These are phyloP conservation scores for Cystobasidium onofrii DNA, from an alignment of 768 basidiomycete genomes.

Conservation along the genomic window DNA sequence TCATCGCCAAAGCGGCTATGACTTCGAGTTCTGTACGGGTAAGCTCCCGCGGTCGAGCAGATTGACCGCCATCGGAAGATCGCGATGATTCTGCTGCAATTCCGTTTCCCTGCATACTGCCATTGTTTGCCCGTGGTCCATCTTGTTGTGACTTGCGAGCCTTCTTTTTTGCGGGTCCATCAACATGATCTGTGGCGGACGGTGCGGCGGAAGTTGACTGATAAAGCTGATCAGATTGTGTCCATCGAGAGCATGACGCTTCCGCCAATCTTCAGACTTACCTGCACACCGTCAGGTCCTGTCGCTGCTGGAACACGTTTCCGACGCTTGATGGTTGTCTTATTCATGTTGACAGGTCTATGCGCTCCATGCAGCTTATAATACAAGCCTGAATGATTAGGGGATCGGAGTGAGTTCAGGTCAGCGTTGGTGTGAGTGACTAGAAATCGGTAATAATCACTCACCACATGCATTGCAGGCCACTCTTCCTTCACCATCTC, in stretches of 20 bases:
- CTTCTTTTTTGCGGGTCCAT: conserved; percentile 38
- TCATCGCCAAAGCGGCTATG: conserved; percentile 27
- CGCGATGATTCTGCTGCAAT: background rate
- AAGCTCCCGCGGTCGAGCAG: conserved; percentile 3
- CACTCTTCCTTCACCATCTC: conserved; percentile 50
- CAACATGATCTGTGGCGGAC: conserved; percentile 39
- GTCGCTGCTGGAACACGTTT: conserved; percentile 78
- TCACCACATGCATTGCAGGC: conserved; percentile 51
- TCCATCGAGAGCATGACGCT: too few species aligned
- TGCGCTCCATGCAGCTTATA: conserved; percentile 97
- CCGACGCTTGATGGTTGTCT: conserved; percentile 94
- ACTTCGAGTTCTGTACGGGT: conserved; percentile 20
- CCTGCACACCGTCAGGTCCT: conserved; percentile 48
- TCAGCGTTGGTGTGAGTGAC: background rate
- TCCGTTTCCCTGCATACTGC: background rate
- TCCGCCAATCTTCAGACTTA: background rate
- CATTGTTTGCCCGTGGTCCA: background rate
- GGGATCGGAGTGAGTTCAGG: background rate
- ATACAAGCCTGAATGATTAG: conserved; percentile 69
- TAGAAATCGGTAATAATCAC: conserved; percentile 24
- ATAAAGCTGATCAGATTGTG: background rate
- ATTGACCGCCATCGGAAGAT: background rate
- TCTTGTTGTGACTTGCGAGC: background rate
- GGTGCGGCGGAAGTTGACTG: conserved; percentile 1
- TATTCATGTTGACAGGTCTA: conserved; percentile 96